phyloP scores from a whole-genome alignment of 805 yeast species.

The Peterozyma toletana region DNA sequence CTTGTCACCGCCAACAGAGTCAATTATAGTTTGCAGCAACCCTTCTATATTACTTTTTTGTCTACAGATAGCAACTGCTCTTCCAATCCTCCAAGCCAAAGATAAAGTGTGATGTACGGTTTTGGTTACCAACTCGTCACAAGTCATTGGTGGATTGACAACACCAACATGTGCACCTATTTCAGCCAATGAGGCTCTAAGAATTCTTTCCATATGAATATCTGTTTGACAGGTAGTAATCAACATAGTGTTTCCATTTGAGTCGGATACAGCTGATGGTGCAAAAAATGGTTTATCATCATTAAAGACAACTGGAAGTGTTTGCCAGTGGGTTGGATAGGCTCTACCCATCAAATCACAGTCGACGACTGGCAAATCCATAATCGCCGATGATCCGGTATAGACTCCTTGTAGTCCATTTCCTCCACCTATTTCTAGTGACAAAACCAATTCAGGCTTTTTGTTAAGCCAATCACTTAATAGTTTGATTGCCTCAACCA shows the following conservation, averaged over 20 bases:
- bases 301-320: conserved; percentile 19
- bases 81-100: conserved; percentile 39
- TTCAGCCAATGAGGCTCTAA: conserved; percentile 35
- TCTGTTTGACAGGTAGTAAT: conserved; percentile 20
- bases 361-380: conserved; percentile 23
- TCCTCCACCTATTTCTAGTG: conserved; percentile 29
- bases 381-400: conserved; percentile 16
- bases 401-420: conserved; percentile 23
- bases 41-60: conserved; percentile 26
- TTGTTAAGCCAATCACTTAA: conserved; percentile 19
- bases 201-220: conserved; percentile 25
- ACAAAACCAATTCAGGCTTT: conserved; percentile 19
- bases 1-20: conserved; percentile 26
- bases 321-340: conserved; percentile 29
- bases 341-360: conserved; percentile 34
- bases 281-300: conserved; percentile 17
- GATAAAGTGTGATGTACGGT: conserved; percentile 26
- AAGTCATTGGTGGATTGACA: conserved; percentile 24
- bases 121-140: conserved; percentile 10
- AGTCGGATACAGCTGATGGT: conserved; percentile 21
- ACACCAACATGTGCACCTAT: conserved; percentile 33
- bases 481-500: conserved; percentile 22
- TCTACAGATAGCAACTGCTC: conserved; percentile 31
- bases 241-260: conserved; percentile 16
- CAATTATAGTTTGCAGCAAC: conserved; percentile 27